phyloP scores from a whole-genome alignment of 1,284 basidiomycete species.

The Cryptococcus hybrid region DNA sequence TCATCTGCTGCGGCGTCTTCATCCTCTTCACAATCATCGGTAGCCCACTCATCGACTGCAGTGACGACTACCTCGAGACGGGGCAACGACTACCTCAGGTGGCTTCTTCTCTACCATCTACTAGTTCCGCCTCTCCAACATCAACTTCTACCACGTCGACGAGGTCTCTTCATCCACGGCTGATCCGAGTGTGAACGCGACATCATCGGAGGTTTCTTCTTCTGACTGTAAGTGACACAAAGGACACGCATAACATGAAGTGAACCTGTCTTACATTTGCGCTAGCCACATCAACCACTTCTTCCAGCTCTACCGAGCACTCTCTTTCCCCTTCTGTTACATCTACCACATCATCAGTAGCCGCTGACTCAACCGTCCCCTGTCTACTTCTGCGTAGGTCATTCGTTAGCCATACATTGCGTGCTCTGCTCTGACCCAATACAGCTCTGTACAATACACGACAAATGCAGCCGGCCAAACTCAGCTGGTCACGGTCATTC shows the following conservation, averaged over 20 bases:
- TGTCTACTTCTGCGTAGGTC: not conserved
- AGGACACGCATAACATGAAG: not conserved
- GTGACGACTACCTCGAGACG: no score
- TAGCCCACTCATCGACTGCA: no score
- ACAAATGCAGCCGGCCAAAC: conserved; percentile 31
- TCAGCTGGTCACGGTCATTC: conserved; percentile 23
- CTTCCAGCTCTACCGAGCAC: not conserved
- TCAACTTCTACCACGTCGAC: no score
- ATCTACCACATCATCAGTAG: not conserved
- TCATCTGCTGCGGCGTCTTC: not conserved
- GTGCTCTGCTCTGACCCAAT: not conserved
- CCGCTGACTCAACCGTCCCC: not conserved
- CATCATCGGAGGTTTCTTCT: no score
- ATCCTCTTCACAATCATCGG: no score
- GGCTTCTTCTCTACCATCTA: no score
- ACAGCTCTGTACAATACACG: conserved; percentile 17
- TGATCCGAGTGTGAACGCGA: no score
- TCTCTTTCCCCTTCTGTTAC: not conserved
- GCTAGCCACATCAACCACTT: not conserved
- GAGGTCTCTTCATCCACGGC: no score
- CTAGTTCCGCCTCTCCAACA: no score
- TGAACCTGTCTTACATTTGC: not conserved
- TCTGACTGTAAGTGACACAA: no score
- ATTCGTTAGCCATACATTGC: no score
- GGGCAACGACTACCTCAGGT: no score